Conservation (phyloP, 192 early-diverging fungal species). For the Backusella sp. region DNA sequence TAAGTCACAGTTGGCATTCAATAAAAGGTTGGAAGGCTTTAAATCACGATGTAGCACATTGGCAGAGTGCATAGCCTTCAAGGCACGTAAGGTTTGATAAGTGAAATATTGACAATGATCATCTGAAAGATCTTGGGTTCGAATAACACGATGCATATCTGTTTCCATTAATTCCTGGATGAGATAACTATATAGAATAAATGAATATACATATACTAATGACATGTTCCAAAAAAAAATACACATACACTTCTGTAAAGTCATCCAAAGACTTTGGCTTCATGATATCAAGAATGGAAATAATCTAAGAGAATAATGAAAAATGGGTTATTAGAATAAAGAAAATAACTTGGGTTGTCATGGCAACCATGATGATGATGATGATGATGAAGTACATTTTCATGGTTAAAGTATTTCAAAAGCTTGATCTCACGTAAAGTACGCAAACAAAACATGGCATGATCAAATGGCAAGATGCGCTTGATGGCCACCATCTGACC, state of each 20-base stretch:
- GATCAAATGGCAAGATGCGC: conserved; percentile 82
- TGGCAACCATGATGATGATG: background rate
- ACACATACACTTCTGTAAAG: conserved; percentile 84
- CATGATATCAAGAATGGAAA: conserved; percentile 89
- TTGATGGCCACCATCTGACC: conserved; percentile 91
- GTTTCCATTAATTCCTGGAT: conserved; percentile 99
- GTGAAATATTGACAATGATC: conserved; percentile 99
- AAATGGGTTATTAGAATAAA: background rate
- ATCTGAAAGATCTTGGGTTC: conserved; percentile 91
- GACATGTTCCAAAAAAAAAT: too few relatives aligned
- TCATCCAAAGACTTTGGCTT: conserved; percentile 73
- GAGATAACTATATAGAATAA: conserved; percentile 59
- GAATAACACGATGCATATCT: conserved; percentile 96
- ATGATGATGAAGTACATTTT: conserved; percentile 56
- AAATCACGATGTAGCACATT: conserved; percentile 97
- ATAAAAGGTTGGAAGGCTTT: conserved; percentile 89
- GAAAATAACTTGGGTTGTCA: background rate
- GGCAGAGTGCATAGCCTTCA: conserved; percentile 99
- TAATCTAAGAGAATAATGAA: conserved; percentile 61
- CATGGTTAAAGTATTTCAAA: conserved; percentile 82
- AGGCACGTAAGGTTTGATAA: conserved; percentile 93
- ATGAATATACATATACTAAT: background rate
- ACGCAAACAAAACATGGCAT: conserved; percentile 80
- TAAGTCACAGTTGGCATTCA: conserved; percentile 92
- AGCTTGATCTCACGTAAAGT: conserved; percentile 85